These are phyloP conservation scores for Mycena indigotica DNA, from an alignment of 768 basidiomycete genomes.

Conservation along the genomic window DNA sequence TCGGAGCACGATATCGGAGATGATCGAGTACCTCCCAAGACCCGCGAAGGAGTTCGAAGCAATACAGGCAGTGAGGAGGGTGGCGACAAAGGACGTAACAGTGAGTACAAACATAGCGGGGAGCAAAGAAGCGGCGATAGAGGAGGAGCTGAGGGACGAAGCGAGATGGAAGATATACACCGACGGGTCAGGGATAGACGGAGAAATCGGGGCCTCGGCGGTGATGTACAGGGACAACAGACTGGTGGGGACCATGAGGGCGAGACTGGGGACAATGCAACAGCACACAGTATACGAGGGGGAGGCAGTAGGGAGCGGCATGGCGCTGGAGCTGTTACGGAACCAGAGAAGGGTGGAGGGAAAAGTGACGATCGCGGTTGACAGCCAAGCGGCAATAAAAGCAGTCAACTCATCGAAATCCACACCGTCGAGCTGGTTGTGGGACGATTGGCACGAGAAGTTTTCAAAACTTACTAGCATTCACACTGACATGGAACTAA, in stretches of 20 bases:
- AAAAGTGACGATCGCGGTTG: slow-evolving; percentile 8
- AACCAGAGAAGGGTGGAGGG: neutral
- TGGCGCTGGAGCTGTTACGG: slow-evolving; percentile 21
- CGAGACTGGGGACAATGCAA: slow-evolving; percentile 3
- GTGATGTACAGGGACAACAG: too few relatives aligned
- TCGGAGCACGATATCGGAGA: neutral
- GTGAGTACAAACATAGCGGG: neutral
- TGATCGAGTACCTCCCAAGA: neutral
- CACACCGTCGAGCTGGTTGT: slow-evolving; percentile 6
- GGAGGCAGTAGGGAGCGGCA: slow-evolving; percentile 22
- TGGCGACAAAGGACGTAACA: too few relatives aligned
- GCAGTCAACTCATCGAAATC: neutral
- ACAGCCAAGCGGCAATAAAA: slow-evolving; percentile 17
- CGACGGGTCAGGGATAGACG: too few relatives aligned
- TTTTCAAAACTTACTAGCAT: neutral
- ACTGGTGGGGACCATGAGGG: neutral
- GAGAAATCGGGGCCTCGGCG: too few relatives aligned
- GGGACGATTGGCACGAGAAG: neutral
- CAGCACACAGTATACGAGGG: slow-evolving; percentile 30
- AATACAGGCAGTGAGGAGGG: neutral
- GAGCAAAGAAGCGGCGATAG: slow-evolving; percentile 6
- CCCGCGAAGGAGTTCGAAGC: neutral
- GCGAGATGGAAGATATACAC: too few relatives aligned
- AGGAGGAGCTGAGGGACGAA: neutral
- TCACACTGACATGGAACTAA: too few relatives aligned